Conservation (phyloP, 140 eudicot genomes). For the Oenanthe javanica region DNA sequence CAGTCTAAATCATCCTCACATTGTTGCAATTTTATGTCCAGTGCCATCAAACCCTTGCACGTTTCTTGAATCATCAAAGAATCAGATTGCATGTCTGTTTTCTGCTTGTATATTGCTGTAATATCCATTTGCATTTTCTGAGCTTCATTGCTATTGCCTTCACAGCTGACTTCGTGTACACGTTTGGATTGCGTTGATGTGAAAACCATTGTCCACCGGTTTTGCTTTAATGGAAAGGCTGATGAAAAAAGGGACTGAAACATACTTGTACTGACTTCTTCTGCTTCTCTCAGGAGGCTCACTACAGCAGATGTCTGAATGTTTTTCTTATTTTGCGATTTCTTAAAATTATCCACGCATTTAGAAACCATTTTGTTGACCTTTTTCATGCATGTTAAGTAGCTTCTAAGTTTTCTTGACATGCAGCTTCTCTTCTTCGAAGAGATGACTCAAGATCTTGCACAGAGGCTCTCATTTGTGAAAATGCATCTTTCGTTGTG, state of each 20-base stretch:
- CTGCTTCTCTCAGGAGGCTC: constrained; percentile 13
- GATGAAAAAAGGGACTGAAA: constrained; percentile 16
- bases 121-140: constrained; percentile 19
- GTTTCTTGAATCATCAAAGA: neutral
- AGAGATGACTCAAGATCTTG: constrained; percentile 27
- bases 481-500: constrained; percentile 19
- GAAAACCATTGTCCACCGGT: neutral
- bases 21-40: constrained; percentile 25
- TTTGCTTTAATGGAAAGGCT: neutral
- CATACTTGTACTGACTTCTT: constrained; percentile 9
- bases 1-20: constrained; percentile 30
- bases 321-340: constrained; percentile 6
- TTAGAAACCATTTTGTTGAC: constrained; percentile 21
- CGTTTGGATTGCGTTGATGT: neutral
- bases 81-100: neutral
- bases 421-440: constrained; percentile 23
- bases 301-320: neutral
- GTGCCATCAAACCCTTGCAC: constrained; percentile 8
- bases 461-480: constrained; percentile 12
- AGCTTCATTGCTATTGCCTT: constrained; percentile 1
- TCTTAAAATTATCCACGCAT: neutral
- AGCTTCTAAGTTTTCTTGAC: constrained; percentile 15
- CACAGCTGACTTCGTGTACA: neutral
- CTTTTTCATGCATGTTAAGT: constrained; percentile 14
- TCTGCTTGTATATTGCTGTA: constrained; percentile 7